Conservation (phyloP, 2,329 filamentous ascomycete species). For the Pestalotiopsis sp. region DNA sequence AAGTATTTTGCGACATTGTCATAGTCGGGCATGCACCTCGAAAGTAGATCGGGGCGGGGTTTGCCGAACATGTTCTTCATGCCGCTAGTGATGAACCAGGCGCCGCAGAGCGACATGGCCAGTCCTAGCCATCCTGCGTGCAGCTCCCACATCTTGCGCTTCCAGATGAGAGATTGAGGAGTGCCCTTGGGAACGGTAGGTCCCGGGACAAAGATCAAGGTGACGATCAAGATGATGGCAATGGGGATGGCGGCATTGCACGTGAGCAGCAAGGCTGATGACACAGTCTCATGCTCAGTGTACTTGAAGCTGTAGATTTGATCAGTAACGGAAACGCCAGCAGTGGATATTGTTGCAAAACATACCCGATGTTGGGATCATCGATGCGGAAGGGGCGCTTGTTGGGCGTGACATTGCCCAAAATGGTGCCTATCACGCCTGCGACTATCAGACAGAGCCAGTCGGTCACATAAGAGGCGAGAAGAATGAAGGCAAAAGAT, state of each 20-base stretch:
- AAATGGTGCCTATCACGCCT: conserved; percentile 57
- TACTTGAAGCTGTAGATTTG: conserved; percentile 62
- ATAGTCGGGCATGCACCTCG: conserved; percentile 76
- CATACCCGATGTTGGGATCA: conserved; percentile 74
- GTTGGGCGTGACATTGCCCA: conserved; percentile 63
- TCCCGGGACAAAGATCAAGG: conserved; percentile 71
- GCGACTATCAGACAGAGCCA: conserved; percentile 68
- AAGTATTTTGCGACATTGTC: conserved; percentile 57
- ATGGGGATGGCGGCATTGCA: conserved; percentile 65
- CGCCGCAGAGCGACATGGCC: conserved; percentile 66
- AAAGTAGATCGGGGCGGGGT: conserved; percentile 79
- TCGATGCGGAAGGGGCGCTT: conserved; percentile 70
- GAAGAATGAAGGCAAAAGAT: conserved; percentile 37
- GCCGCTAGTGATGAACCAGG: conserved; percentile 80
- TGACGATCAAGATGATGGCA: conserved; percentile 66
- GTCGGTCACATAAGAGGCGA: conserved; percentile 70
- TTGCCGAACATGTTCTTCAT: conserved; percentile 77
- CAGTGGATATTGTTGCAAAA: conserved; percentile 12
- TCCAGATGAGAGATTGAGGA: conserved; percentile 67
- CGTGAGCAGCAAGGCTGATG: conserved; percentile 64
- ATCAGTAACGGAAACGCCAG: background rate
- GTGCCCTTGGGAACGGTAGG: conserved; percentile 63
- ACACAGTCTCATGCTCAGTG: conserved; percentile 70
- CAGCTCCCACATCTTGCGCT: conserved; percentile 86
- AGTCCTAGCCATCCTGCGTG: conserved; percentile 85